A percentile compares a stretch with the other conserved stretches of the same genome.
Conservation (phyloP, 2,329 filamentous ascomycete species). For the Capronia americana region DNA sequence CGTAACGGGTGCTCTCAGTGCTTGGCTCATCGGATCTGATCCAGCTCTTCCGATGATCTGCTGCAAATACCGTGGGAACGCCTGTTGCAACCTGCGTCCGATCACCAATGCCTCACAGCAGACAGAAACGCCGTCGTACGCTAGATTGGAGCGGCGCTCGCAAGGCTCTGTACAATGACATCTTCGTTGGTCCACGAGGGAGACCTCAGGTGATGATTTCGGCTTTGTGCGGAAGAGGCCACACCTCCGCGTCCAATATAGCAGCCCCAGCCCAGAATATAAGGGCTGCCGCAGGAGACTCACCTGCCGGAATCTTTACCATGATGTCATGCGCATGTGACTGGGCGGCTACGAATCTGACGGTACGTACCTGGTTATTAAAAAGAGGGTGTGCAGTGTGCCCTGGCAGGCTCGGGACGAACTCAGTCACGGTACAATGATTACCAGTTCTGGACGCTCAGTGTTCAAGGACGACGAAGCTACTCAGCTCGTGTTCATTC, state of each 20-base stretch:
- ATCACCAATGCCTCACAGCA: background rate
- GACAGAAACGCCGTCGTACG: background rate
- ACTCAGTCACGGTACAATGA: background rate
- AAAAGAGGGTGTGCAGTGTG: background rate
- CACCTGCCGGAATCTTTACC: background rate
- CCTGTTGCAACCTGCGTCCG: background rate
- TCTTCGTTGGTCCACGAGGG: background rate
- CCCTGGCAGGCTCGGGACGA: background rate
- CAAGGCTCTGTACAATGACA: conserved; percentile 7
- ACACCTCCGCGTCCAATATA: background rate
- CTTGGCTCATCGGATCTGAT: background rate
- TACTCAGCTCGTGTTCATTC: background rate
- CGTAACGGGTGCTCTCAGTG: background rate
- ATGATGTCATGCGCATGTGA: conserved; percentile 16
- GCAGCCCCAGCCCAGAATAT: background rate
- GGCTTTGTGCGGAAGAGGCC: background rate
- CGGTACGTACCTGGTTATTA: background rate
- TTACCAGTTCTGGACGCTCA: conserved; percentile 2
- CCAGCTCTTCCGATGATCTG: background rate
- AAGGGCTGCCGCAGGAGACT: background rate
- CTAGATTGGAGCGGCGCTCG: background rate
- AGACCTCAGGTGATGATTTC: background rate
- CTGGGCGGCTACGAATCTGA: background rate
- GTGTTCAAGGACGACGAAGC: background rate
- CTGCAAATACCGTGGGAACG: background rate